phyloP scores from a whole-genome alignment of 2,329 filamentous ascomycete genomes.

The Sclerotinia borealis region DNA sequence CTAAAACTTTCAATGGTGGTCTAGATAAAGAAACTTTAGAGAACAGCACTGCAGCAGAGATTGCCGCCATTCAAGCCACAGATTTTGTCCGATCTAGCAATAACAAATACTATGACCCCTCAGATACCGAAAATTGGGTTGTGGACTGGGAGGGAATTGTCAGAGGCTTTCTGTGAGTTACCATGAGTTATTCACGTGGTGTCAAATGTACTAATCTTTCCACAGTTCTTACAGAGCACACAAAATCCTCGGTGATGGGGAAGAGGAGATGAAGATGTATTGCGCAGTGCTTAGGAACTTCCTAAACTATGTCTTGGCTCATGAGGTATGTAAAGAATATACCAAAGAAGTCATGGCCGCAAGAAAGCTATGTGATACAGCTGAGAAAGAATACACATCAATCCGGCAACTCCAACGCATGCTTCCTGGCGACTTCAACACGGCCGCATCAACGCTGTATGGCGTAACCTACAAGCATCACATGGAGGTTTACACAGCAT shows the following conservation, averaged over 20 bases:
- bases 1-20: conserved; percentile 56
- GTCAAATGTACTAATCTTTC: conserved; percentile 15
- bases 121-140: conserved; percentile 53
- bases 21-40: conserved; percentile 55
- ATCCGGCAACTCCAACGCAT: conserved; percentile 44
- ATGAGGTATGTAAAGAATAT: conserved; percentile 83
- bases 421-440: conserved; percentile 76
- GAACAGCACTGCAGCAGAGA: conserved; percentile 55
- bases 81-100: conserved; percentile 48
- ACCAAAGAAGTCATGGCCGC: conserved; percentile 60
- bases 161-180: conserved; percentile 68
- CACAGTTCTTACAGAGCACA: conserved; percentile 51
- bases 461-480: conserved; percentile 38
- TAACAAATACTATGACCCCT: conserved; percentile 45
- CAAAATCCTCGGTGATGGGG: conserved; percentile 49
- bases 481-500: conserved; percentile 15
- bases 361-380: conserved; percentile 58
- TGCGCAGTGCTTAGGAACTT: conserved; percentile 75
- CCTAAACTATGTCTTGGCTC: conserved; percentile 76
- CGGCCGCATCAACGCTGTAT: conserved; percentile 65
- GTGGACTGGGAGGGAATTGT: conserved; percentile 77
- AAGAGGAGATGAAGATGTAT: conserved; percentile 49
- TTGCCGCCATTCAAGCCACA: conserved; percentile 57
- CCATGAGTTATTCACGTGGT: neutral
- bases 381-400: conserved; percentile 59